Percentiles rank a stretch among this genome's conserved stretches.
These are phyloP conservation scores for Periconia digitata DNA, from an alignment of 2,329 filamentous ascomycete species.

Conservation along the genomic window DNA sequence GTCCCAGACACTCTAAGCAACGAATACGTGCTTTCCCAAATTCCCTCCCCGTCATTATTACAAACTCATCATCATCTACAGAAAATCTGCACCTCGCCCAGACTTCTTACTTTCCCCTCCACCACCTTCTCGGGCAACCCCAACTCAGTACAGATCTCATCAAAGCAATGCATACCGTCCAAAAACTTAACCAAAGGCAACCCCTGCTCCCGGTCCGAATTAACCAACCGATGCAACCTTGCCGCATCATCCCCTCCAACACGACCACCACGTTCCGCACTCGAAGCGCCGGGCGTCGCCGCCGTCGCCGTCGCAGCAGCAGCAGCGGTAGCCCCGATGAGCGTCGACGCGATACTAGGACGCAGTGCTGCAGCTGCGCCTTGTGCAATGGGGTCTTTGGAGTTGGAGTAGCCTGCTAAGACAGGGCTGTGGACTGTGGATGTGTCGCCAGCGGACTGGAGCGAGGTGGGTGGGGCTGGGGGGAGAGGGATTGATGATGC, in stretches of 20 bases:
- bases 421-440: conserved; percentile 8
- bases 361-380: no score
- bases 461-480: conserved; percentile 28
- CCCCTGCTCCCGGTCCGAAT: conserved; percentile 20
- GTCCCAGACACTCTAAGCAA: no score
- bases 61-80: conserved; percentile 11
- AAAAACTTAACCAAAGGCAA: conserved; percentile 65
- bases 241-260: conserved; percentile 9
- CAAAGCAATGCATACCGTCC: conserved; percentile 75
- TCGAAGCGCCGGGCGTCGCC: background rate
- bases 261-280: background rate
- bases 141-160: conserved; percentile 79
- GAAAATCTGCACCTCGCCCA: conserved; percentile 39
- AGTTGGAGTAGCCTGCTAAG: conserved; percentile 6
- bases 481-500: conserved; percentile 40
- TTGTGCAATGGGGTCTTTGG: conserved; percentile 7
- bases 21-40: no score
- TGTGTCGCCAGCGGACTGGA: conserved; percentile 10
- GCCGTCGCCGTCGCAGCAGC: background rate
- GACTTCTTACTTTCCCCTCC: conserved; percentile 63
- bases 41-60: background rate
- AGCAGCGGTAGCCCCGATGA: background rate
- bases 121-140: conserved; percentile 71
- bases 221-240: conserved; percentile 16
- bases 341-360: conserved; percentile 6